Evolutionary conservation across 83 land plant species (phyloP).

Genomic region (Picea abies): DNA sequence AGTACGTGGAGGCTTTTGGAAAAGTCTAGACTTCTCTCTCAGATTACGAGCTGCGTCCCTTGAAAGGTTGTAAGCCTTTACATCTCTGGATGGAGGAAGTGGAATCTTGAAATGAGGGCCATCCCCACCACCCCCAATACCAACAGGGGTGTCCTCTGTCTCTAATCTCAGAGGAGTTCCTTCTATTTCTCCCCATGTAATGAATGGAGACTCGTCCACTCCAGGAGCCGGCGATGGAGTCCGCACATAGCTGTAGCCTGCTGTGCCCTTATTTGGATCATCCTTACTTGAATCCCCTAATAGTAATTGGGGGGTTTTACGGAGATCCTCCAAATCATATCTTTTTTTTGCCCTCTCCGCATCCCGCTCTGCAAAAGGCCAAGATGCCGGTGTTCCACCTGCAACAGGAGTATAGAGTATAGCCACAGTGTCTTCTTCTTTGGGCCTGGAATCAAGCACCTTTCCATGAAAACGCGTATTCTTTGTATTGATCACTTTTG

Average conservation of each 20-base stretch:
- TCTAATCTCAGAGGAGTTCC: constrained; percentile 96
- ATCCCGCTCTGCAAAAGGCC: constrained; percentile 65
- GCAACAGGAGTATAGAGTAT: constrained; percentile 83
- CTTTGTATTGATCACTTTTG: constrained; percentile 66
- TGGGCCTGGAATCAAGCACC: constrained; percentile 57
- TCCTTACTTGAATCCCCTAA: constrained; percentile 42
- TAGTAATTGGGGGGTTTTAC: constrained; percentile 72
- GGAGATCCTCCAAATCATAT: constrained; percentile 93
- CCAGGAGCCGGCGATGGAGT: constrained; percentile 99
- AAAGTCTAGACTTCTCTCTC: constrained; percentile 80
- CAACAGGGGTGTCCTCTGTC: constrained; percentile 81
- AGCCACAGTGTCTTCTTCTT: constrained; percentile 65
- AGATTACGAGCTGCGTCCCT: constrained; percentile 94
- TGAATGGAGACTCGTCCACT: constrained; percentile 93
- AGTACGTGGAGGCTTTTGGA: constrained; percentile 57
- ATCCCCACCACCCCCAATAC: constrained; percentile 75
- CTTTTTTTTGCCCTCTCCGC: constrained; percentile 61
- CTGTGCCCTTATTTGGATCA: constrained; percentile 50
- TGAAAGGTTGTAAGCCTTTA: constrained; percentile 86
- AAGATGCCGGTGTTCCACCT: constrained; percentile 72
- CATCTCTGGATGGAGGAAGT: constrained; percentile 76
- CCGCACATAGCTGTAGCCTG: constrained; percentile 84
- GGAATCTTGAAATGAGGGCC: constrained; percentile 96
- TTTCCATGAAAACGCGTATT: constrained; percentile 89
- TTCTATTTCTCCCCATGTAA: constrained; percentile 99